phyloP scores from a whole-genome alignment of 1,284 basidiomycete species.

The Anthracocystis walkeri region DNA sequence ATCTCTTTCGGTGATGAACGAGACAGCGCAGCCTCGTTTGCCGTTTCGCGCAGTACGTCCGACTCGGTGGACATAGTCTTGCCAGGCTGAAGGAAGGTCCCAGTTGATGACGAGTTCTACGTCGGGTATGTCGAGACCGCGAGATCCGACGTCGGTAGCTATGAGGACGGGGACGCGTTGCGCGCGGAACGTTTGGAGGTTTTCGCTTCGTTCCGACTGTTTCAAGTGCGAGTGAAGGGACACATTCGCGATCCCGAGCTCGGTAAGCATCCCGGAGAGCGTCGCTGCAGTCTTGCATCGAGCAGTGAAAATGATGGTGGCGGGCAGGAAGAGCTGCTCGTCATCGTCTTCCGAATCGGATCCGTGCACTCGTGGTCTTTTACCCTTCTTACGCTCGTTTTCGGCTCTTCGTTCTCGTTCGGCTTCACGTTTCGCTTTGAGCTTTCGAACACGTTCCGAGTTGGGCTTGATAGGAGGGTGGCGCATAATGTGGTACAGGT shows the following conservation, averaged over 20 bases:
- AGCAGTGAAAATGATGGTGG: conserved; percentile 93
- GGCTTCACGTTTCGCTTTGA: conserved; percentile 67
- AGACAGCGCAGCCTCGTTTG: conserved; percentile 86
- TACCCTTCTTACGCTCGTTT: conserved; percentile 44
- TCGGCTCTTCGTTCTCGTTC: conserved; percentile 43
- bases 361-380: conserved; percentile 18
- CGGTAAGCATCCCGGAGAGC: conserved; percentile 78
- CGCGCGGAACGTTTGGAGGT: conserved; percentile 87
- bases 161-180: conserved; percentile 70
- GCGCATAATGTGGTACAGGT: conserved; percentile 89
- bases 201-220: conserved; percentile 86
- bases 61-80: conserved; percentile 76
- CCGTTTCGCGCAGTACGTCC: conserved; percentile 93
- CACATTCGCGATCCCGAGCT: conserved; percentile 83
- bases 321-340: conserved; percentile 72
- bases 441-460: conserved; percentile 54
- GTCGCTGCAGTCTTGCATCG: conserved; percentile 85
- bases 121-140: conserved; percentile 72
- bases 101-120: conserved; percentile 95
- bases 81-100: conserved; percentile 81
- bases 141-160: conserved; percentile 68
- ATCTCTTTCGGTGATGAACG: conserved; percentile 93
- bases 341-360: conserved; percentile 42
- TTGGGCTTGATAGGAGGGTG: conserved; percentile 75
- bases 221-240: conserved; percentile 92